Evolutionary conservation across 2,329 filamentous ascomycete genomes (phyloP).

Genomic region (Colletotrichum acutatum): DNA sequence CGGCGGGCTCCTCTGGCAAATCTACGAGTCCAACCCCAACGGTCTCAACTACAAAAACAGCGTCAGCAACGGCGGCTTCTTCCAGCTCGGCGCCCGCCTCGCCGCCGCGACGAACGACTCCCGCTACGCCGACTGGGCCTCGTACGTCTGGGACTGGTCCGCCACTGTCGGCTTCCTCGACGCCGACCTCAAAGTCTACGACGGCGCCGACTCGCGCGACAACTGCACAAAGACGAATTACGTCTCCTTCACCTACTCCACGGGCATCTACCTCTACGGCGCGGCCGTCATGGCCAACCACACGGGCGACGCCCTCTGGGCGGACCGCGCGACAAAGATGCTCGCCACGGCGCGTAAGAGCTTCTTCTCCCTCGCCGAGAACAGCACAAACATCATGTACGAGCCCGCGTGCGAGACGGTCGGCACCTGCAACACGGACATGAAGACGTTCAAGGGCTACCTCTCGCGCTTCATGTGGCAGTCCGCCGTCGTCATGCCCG

Average conservation of each 20-base stretch:
- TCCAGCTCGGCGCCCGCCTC: slow-evolving; percentile 81
- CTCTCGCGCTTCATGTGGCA: slow-evolving; percentile 73
- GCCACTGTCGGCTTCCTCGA: slow-evolving; percentile 67
- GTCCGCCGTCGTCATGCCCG: slow-evolving; percentile 66
- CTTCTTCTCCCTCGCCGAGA: slow-evolving; percentile 65
- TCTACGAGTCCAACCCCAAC: slow-evolving; percentile 77
- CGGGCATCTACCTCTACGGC: slow-evolving; percentile 74
- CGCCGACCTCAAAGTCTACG: slow-evolving; percentile 64
- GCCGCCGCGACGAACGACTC: slow-evolving; percentile 75
- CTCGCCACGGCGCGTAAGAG: slow-evolving; percentile 57
- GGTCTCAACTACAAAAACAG: slow-evolving; percentile 88
- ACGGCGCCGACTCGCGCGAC: slow-evolving; percentile 66
- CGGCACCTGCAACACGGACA: slow-evolving; percentile 69
- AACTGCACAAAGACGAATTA: slow-evolving; percentile 66
- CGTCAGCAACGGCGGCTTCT: slow-evolving; percentile 84
- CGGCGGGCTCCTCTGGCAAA: slow-evolving; percentile 85
- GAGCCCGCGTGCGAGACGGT: slow-evolving; percentile 73
- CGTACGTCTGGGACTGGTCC: slow-evolving; percentile 75
- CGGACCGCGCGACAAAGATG: slow-evolving; percentile 61
- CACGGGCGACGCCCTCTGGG: slow-evolving; percentile 65
- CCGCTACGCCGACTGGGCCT: slow-evolving; percentile 75
- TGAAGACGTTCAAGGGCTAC: slow-evolving; percentile 76
- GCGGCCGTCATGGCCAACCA: slow-evolving; percentile 72
- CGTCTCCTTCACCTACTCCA: slow-evolving; percentile 73
- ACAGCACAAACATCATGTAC: slow-evolving; percentile 70